These are phyloP conservation scores for Lonicera japonica DNA, from an alignment of 129 eudicot species.

Conservation along the genomic window DNA sequence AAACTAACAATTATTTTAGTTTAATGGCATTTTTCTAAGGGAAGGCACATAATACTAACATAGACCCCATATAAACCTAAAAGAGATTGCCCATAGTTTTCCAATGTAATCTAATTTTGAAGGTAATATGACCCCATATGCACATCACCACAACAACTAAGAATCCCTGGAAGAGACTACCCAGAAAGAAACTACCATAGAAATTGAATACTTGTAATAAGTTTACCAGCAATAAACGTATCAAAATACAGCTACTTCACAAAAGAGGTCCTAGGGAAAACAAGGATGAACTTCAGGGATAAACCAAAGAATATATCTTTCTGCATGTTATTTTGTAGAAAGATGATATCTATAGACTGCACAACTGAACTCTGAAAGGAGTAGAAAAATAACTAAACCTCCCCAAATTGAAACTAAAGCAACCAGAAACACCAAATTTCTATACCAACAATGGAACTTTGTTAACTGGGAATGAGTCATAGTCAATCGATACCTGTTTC, in stretches of 20 bases:
- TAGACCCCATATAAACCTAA: no score
- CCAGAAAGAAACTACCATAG: no score
- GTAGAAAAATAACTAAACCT: background rate
- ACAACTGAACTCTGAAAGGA: background rate
- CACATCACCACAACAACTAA: no score
- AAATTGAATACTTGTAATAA: no score
- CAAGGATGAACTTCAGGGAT: background rate
- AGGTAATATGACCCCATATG: no score
- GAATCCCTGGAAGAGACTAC: no score
- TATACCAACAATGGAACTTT: background rate
- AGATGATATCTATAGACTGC: background rate
- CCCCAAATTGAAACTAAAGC: background rate
- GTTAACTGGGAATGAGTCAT: background rate
- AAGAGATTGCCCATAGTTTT: background rate
- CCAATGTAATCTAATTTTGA: background rate
- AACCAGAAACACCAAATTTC: no score
- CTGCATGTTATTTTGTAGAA: background rate
- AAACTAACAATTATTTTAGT: background rate
- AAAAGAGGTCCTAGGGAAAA: background rate
- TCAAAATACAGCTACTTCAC: background rate
- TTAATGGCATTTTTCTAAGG: background rate
- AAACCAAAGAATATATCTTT: background rate
- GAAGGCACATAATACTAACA: background rate
- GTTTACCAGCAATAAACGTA: no score
- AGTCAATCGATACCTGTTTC: slow-evolving; percentile 47